Conservation (phyloP, 1,139 yeast species). For the Pichia sp. region DNA sequence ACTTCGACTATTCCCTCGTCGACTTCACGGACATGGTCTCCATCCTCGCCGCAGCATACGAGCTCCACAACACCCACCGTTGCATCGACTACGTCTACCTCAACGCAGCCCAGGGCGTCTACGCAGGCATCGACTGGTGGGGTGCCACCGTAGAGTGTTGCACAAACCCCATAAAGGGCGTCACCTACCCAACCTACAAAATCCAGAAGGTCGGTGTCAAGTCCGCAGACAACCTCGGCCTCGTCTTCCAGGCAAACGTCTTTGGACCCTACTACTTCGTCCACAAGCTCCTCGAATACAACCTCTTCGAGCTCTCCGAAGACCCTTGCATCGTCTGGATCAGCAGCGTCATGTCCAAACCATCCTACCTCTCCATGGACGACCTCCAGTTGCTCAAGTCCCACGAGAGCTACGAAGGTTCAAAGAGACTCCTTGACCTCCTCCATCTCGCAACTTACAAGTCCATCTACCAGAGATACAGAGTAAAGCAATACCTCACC, state of each 20-base stretch:
- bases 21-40: constrained; percentile 94
- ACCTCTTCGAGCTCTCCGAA: constrained; percentile 45
- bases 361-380: constrained; percentile 61
- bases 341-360: constrained; percentile 72
- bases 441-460: constrained; percentile 69
- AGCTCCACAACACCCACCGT: constrained; percentile 56
- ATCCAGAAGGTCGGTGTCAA: constrained; percentile 71
- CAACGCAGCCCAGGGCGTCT: constrained; percentile 88
- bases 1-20: constrained; percentile 79
- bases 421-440: constrained; percentile 82
- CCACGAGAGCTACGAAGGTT: constrained; percentile 80
- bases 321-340: constrained; percentile 76
- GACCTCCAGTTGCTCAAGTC: constrained; percentile 70
- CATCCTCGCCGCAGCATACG: constrained; percentile 67
- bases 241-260: constrained; percentile 91
- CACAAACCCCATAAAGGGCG: constrained; percentile 67
- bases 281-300: constrained; percentile 41
- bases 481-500: constrained; percentile 67
- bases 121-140: constrained; percentile 81
- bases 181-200: constrained; percentile 81
- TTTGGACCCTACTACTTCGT: constrained; percentile 88
- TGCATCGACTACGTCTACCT: constrained; percentile 74
- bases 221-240: constrained; percentile 71
- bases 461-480: constrained; percentile 41
- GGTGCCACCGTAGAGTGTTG: constrained; percentile 67